Evolutionary conservation across 257 asterid genomes (phyloP), one percentile per base, ranked within the genome.

Genomic region (Solanum dulcamara): DNA sequence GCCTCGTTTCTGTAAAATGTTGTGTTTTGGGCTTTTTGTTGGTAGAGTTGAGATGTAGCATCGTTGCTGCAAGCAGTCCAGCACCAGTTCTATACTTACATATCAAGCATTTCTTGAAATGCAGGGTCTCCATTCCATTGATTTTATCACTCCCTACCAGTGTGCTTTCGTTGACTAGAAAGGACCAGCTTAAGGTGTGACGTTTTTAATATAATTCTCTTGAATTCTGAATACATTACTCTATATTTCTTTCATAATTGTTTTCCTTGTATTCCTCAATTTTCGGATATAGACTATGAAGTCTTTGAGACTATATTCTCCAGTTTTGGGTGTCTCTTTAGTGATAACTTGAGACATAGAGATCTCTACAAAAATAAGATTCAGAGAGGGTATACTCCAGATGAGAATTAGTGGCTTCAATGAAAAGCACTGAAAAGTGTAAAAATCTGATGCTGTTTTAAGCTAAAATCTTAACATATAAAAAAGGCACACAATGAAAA

Each of bases 121-220:
- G 44, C 94, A 96, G 99, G 93, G 93, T 93, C 75, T 92, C 93
- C 15, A 68, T 90, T 88, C 99, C 99, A 86, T 91, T 96, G 90
- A 92, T 96, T 88, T 88, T 93, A 86, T 96, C 98, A 70, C 91
- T 95, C 84, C 98, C 98, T 11, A 91, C 96, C 70, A 88, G 97
- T 84, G 96, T 96, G 84, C 91, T 94, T 81, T 96, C 99, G 10
- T 87, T 89, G 85, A 92, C 97, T 86, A 92, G 87, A 87, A 93
- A 92, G 71, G 97, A 95, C 89, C 94, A 92, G 81, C 93, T 96
- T 85, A 94, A 95, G 99, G 99, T 95, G 89, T 46, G 91, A 33
- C 55, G 32, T 79, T 85, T 85, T 79, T 46, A 10, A 79, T 28
- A 79, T 48, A 75, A 51, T 50, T n/a, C 81, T 82, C 62, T 81